Conservation (phyloP, 2,329 filamentous ascomycete genomes). For the Arthrobotrys megalospora region DNA sequence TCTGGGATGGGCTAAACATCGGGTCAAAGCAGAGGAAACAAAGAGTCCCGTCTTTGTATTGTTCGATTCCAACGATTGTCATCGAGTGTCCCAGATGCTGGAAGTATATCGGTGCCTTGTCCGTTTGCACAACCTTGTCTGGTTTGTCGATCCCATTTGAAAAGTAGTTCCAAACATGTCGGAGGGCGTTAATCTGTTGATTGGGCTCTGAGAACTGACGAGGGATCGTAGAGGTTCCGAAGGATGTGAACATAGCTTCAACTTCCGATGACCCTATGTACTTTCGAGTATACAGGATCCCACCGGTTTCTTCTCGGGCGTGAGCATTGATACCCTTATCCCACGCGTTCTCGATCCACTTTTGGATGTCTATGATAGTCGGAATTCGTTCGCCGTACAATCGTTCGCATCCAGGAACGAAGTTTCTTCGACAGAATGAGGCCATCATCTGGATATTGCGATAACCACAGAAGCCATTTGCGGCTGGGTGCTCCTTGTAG, state of each 20-base stretch:
- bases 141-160: conserved; percentile 66
- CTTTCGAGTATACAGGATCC: conserved; percentile 88
- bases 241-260: conserved; percentile 62
- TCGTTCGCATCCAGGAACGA: conserved; percentile 73
- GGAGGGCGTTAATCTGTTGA: conserved; percentile 66
- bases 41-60: conserved; percentile 74
- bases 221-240: conserved; percentile 17
- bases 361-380: conserved; percentile 84
- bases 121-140: conserved; percentile 77
- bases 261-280: conserved; percentile 96
- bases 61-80: conserved; percentile 89
- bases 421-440: conserved; percentile 79
- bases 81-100: conserved; percentile 92
- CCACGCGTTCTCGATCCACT: conserved; percentile 90
- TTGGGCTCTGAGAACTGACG: conserved; percentile 22
- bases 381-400: conserved; percentile 73
- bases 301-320: conserved; percentile 85
- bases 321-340: conserved; percentile 83
- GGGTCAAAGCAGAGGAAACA: conserved; percentile 86
- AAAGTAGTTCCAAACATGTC: conserved; percentile 83
- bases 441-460: conserved; percentile 93
- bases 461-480: conserved; percentile 94
- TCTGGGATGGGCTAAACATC: conserved; percentile 75
- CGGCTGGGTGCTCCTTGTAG: conserved; percentile 83
- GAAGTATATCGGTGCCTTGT: conserved; percentile 87